These are phyloP conservation scores for Peniophora sp. DNA, from an alignment of 1,284 basidiomycete genomes.

Conservation along the genomic window DNA sequence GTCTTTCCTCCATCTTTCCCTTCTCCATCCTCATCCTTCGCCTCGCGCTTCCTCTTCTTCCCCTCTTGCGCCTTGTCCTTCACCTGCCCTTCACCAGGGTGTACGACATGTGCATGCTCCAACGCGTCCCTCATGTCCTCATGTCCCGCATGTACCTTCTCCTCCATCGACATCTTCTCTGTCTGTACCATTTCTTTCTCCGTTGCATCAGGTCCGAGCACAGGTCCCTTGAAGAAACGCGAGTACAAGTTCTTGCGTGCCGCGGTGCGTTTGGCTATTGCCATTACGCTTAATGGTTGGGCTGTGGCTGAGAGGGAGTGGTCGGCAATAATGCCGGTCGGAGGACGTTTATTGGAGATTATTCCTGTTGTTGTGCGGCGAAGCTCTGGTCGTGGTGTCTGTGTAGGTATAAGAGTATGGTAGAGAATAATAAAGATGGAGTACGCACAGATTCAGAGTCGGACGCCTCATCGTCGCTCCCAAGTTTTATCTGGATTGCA, in stretches of 20 bases:
- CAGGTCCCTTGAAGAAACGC: conserved; percentile 71
- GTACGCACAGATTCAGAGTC: conserved; percentile 14
- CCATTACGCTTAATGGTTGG: conserved; percentile 46
- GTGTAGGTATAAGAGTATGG: conserved; percentile 13
- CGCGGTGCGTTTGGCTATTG: conserved; percentile 68
- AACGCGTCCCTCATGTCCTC: not conserved
- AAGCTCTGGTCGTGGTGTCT: conserved; percentile 21
- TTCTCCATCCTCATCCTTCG: not conserved
- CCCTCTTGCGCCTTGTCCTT: not conserved
- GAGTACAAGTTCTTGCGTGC: conserved; percentile 72
- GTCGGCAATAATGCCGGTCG: conserved; percentile 36
- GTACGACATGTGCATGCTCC: not conserved
- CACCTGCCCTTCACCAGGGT: conserved; percentile 8
- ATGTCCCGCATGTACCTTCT: not conserved
- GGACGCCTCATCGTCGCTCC: conserved; percentile 42
- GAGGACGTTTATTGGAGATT: conserved; percentile 62
- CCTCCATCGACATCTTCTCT: conserved; percentile 1
- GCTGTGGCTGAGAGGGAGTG: conserved; percentile 29
- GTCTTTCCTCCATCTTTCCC: conserved; percentile 11
- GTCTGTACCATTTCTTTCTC: conserved; percentile 10
- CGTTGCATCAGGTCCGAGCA: conserved; percentile 40
- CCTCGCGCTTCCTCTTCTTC: conserved; percentile 6
- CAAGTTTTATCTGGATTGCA: conserved; percentile 64
- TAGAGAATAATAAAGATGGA: conserved; percentile 6
- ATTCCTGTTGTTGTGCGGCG: conserved; percentile 70